Evolutionary conservation across 1,284 basidiomycete species (phyloP), one percentile per base, ranked within the genome.

Genomic region (Puccinia horiana): DNA sequence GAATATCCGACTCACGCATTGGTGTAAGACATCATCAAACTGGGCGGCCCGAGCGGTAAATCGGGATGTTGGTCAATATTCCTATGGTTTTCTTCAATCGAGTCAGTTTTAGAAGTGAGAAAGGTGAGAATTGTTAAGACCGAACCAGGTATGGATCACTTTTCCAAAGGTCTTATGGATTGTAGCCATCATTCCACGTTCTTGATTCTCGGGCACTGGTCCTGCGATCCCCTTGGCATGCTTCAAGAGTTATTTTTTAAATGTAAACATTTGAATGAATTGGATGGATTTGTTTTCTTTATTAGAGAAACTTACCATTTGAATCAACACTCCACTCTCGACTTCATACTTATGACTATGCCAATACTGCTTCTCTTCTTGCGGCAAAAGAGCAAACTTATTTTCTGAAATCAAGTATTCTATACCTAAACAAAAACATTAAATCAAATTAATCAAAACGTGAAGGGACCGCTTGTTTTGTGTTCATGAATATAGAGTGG

Each of bases 331-430:
- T 12, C 86, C 86, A 63, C 83, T 84, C 82, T 85, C 85, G 61
- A 86, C 84, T 65, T 86, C 86, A 76, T 85, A 84, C 40, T 85
- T 84, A 75, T 86, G 86, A 16, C 85, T 85, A 67, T 86, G 86
- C 86, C 86, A 86, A 83, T 84, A 85, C 29, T 70, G 65, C 73
- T 85, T 85, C 83, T 86, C 86, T 0, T 84, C 83, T 1, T 65
- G 82, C 0, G 83, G 83, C 23, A 86, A 75, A 6, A 35, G 14
- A 8, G 76, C 35, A 58, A 86, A 86, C 54, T 76, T 83, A 1
- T 73, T 58, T 47, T 74, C 56, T 26, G 70, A 70, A 35, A 58
- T 52, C 52, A 42, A 40, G 29, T 72, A 56, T 70, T 70, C 75
- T 73, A 82, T 56, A 32, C 63, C 63, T 84, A 54, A 47, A 77